phyloP scores from a whole-genome alignment of 2,329 filamentous ascomycete genomes.

The Colletotrichum trifolii region DNA sequence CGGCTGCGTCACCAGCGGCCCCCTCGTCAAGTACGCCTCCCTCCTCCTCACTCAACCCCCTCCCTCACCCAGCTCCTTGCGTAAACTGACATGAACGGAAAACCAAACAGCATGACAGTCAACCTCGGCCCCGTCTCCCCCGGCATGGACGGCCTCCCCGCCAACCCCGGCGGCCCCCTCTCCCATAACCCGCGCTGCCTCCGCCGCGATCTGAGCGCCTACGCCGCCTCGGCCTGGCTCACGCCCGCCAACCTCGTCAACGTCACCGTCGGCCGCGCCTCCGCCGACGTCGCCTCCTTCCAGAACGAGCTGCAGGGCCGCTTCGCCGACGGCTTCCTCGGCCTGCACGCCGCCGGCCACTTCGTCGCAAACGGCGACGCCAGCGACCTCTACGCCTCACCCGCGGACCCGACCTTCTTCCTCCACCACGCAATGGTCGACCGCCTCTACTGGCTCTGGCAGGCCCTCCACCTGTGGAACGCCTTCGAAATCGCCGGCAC shows the following conservation, averaged over 20 bases:
- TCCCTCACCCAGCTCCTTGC: too few species aligned
- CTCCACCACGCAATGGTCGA: conserved; percentile 43
- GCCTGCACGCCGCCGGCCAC: conserved; percentile 43
- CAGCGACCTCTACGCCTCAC: conserved; percentile 40
- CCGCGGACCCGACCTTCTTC: conserved; percentile 42
- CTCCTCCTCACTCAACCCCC: too few species aligned
- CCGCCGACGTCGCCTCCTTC: conserved; percentile 39
- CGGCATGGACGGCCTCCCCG: conserved; percentile 25
- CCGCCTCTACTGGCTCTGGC: conserved; percentile 44
- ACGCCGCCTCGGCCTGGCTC: conserved; percentile 37
- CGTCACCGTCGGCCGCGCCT: conserved; percentile 39
- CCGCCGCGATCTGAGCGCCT: conserved; percentile 43
- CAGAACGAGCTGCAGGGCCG: conserved; percentile 46
- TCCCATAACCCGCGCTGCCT: conserved; percentile 46
- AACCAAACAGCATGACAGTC: conserved; percentile 38
- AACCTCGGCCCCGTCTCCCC: conserved; percentile 45
- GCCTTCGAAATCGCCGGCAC: conserved; percentile 38
- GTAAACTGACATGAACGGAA: background rate
- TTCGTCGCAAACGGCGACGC: conserved; percentile 43
- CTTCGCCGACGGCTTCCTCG: conserved; percentile 43
- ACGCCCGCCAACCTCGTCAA: conserved; percentile 40
- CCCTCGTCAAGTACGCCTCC: conserved; percentile 40
- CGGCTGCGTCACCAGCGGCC: conserved; percentile 47
- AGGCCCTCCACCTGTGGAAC: conserved; percentile 36
- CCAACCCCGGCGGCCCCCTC: conserved; percentile 22